Percentiles rank a stretch among this genome's conserved stretches.
Evolutionary conservation across 2,329 filamentous ascomycete genomes (phyloP).

Genomic region (Claviceps sp.): DNA sequence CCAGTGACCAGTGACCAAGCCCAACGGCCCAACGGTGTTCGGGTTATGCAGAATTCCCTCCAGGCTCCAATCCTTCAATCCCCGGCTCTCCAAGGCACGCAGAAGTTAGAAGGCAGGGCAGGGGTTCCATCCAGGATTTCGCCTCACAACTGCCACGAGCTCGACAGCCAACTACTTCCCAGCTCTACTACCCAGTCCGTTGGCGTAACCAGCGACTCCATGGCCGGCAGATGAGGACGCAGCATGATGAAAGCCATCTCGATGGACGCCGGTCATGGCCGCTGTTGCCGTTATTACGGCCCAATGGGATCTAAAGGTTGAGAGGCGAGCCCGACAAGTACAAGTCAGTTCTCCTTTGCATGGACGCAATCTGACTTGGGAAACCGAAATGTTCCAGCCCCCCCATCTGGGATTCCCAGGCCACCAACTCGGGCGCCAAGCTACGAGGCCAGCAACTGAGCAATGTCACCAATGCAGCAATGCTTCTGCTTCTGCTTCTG

Average conservation of each 20-base stretch:
- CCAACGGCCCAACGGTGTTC: neutral
- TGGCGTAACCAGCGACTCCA: neutral
- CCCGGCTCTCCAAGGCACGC: neutral
- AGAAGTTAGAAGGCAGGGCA: neutral
- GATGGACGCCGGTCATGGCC: neutral
- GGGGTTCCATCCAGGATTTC: neutral
- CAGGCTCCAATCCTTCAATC: neutral
- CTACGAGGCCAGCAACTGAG: too few species aligned
- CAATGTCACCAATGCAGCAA: too few species aligned
- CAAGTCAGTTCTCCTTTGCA: neutral
- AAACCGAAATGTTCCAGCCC: slow-evolving; percentile 2
- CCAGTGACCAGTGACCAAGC: too few species aligned
- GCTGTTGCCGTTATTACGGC: neutral
- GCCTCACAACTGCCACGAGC: neutral
- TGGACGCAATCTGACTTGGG: neutral
- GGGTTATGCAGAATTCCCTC: neutral
- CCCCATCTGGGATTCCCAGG: too few species aligned
- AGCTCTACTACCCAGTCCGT: neutral
- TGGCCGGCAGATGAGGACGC: neutral
- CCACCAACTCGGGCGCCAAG: too few species aligned
- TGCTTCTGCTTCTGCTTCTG: neutral
- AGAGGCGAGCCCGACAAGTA: neutral
- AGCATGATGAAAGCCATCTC: neutral
- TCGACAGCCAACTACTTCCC: neutral
- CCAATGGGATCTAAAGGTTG: slow-evolving; percentile 1